Evolutionary conservation across 306 rosid genomes (phyloP).

Genomic region (Potentilla sterilis): DNA sequence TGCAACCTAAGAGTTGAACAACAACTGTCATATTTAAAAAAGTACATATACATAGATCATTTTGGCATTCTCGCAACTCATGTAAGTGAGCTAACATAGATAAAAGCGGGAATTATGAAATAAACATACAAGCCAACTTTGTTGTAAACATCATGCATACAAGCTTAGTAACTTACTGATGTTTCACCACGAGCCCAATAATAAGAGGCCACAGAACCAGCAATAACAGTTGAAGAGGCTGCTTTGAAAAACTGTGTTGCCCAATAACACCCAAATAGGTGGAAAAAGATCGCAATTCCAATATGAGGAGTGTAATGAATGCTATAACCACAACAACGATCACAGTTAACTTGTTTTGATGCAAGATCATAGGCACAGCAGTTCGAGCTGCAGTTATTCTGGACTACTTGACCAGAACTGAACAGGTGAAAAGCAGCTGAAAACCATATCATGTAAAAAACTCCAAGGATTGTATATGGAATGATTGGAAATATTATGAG

Average conservation of each 20-base stretch:
- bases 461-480: slow-evolving; percentile 77
- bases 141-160: slow-evolving; percentile 14
- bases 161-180: slow-evolving; percentile 61
- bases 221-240: slow-evolving; percentile 83
- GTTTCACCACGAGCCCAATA: slow-evolving; percentile 89
- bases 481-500: slow-evolving; percentile 77
- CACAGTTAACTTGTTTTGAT: slow-evolving; percentile 65
- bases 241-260: slow-evolving; percentile 87
- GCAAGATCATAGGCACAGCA: slow-evolving; percentile 77
- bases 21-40: neutral
- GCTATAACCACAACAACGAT: slow-evolving; percentile 82
- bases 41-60: neutral
- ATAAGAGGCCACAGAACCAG: slow-evolving; percentile 92
- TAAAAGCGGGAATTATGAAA: neutral
- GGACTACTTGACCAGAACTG: slow-evolving; percentile 86
- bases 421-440: slow-evolving; percentile 82
- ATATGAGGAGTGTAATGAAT: slow-evolving; percentile 76
- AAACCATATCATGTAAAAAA: slow-evolving; percentile 89
- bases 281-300: slow-evolving; percentile 83
- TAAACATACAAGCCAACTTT: neutral
- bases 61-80: slow-evolving; percentile 9
- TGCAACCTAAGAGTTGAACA: slow-evolving; percentile 2
- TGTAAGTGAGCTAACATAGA: neutral
- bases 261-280: slow-evolving; percentile 94
- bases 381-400: slow-evolving; percentile 70